These are phyloP conservation scores for Trametes coccinea DNA, from an alignment of 768 basidiomycete species.

Conservation along the genomic window DNA sequence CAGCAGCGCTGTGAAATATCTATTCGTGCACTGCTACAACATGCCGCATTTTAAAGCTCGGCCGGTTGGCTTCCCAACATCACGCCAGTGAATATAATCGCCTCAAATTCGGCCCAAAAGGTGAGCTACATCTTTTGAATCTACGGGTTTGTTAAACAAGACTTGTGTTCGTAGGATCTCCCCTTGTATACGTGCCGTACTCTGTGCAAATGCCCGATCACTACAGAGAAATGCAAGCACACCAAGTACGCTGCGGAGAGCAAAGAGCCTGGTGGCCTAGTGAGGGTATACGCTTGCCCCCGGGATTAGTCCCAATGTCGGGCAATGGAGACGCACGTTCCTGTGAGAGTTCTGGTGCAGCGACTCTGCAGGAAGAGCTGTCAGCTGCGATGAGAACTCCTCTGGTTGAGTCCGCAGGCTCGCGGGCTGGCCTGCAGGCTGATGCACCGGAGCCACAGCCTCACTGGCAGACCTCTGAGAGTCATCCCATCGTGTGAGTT, in stretches of 20 bases:
- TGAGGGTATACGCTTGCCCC: neutral
- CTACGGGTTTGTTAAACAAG: neutral
- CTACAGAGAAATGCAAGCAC: constrained; percentile 50
- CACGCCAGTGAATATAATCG: constrained; percentile 71
- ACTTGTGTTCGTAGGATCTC: constrained; percentile 45
- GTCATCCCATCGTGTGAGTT: constrained; percentile 82
- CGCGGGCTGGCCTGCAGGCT: neutral
- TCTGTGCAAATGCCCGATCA: constrained; percentile 63
- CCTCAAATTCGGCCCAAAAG: constrained; percentile 57
- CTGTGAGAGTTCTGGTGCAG: constrained; percentile 19
- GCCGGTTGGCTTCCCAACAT: constrained; percentile 69
- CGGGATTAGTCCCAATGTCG: neutral
- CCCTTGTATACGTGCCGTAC: constrained; percentile 59
- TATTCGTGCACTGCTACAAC: neutral
- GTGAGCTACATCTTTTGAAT: constrained; percentile 28
- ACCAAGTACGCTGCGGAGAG: constrained; percentile 45
- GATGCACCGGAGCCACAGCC: constrained; percentile 1
- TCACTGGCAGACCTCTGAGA: constrained; percentile 66
- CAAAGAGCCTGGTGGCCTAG: constrained; percentile 50
- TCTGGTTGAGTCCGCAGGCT: constrained; percentile 19
- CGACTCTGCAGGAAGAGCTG: constrained; percentile 49
- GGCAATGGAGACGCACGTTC: neutral
- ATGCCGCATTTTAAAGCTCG: constrained; percentile 39
- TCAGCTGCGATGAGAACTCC: constrained; percentile 55
- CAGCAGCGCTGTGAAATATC: neutral